phyloP scores from a whole-genome alignment of 768 basidiomycete species.

The Mycena crocata region DNA sequence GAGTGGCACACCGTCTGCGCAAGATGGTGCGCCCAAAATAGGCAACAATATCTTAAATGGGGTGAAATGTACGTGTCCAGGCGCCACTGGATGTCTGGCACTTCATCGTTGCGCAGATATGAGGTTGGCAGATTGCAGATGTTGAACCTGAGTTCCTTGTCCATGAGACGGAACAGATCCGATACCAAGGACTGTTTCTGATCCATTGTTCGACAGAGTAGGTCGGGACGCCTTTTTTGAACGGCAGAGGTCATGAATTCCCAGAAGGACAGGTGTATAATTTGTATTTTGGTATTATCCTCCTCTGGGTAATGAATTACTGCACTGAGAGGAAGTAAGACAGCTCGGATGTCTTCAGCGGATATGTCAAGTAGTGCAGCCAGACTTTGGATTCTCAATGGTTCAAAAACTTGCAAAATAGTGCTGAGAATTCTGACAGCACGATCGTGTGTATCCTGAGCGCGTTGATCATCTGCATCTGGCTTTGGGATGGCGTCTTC shows the following conservation, averaged over 20 bases:
- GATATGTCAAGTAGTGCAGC: background rate
- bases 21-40: constrained; percentile 25
- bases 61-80: constrained; percentile 7
- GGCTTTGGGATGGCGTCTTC: background rate
- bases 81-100: constrained; percentile 3
- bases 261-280: background rate
- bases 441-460: background rate
- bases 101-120: constrained; percentile 7
- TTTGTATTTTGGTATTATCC: background rate
- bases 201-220: background rate
- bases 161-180: background rate
- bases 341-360: too few relatives aligned
- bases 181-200: background rate
- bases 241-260: background rate
- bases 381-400: background rate
- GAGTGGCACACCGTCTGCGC: background rate
- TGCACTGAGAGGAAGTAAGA: background rate
- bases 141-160: constrained; percentile 18
- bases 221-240: background rate
- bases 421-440: background rate
- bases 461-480: background rate
- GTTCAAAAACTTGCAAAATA: background rate
- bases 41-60: constrained; percentile 25
- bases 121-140: constrained; percentile 17
- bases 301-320: background rate